Evolutionary conservation across 805 yeast genomes (phyloP), one percentile per base, ranked within the genome.

Genomic region (Ogataea methanolica): DNA sequence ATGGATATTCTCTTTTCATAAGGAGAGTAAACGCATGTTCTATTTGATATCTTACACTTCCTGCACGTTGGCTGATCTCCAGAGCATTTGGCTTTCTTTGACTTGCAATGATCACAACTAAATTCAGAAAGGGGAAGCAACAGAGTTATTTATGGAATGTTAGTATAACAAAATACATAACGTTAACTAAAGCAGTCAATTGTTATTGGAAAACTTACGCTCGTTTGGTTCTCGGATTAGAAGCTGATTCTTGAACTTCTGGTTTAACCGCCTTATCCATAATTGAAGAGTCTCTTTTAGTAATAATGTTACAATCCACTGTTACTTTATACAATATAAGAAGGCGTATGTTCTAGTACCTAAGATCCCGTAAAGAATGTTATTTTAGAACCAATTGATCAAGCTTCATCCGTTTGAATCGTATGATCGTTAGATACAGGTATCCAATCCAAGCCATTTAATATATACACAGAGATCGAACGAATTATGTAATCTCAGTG

Each of bases 31-130:
- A 55, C 53, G 39, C 66, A 61, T 4, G 46, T 41, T 1, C 38
- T 23, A 4, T 38, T 44, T 12, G 50, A 14, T 5, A 39, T 48
- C 3, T 6, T 17, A 39, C 66, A 61, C 33, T 45, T 47, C 7
- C 45, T 14, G 40, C 66, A 61, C 17, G 36, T 42, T 9, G 64
- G 64, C 6, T 41, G 47, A 22, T 54, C 58, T 2, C 66, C 64
- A 3, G 63, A 53, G 36, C 66, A 61, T 44, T 49, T 53, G 7
- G 51, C 51, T 44, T 60, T 61, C 31, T 51, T 51, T 33, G 48
- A 38, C 40, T 51, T 59, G 43, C 66, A 61, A 12, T 34, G 16
- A 31, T 49, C 57, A 45, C 66, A 61, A 11, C 57, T 54, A 19
- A 6, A 31, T 7, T 29, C 19, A n/a, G 7, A 23, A 39, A 17